Base-by-base conservation (phyloP, 2,329 filamentous ascomycete species). In the Talaromyces rugulosus region DNA sequence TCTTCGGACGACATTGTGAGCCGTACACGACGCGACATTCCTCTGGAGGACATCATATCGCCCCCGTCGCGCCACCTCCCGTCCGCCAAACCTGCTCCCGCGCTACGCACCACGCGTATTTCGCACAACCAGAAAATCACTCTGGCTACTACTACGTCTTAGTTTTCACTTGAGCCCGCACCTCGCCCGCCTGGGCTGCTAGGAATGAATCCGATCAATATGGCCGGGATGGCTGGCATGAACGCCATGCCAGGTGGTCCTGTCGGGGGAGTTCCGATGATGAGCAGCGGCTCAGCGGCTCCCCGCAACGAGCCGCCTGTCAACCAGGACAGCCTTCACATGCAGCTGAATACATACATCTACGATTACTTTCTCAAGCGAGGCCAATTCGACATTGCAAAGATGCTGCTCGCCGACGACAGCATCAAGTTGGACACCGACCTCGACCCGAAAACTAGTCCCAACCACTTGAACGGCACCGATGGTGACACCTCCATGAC, bases 301-400 rank as follows among this genome's bases (percentile, higher is more conserved):
- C 75, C 79, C 71, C 71, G 78, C 60, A 72, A 69, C 50, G 66
- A 69, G 44, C 71, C 74, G 55, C 56, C 57, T 31, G 31, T 34
- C 30, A 54, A 56, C 14, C 62, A 58, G 30, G 74, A 77, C 56
- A 65, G 64, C 33, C 72, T 77, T 69, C 74, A 76, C 67, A 73
- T 69, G 65, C 77, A 75, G 59, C 78, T 88, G 63, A 87, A 88
- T 75, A 87, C 85, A 57, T 87, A 86, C 75, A 88, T 89, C 67
- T 89, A 88, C 76, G 85, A 88, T 74, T 88, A 88, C 73, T 94
- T 98, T 67, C 81, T 97, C 67, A 91, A 90, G 71, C 90, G 92
- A 75, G 85, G 87, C 68, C 91, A 96, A 84, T 89, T 85, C 72
- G 90, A 95, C 67, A 89, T 90, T 73, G 95, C 95, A 67, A 87